Evolutionary conservation across 108 stramenopile species (phyloP).

Genomic region (Craspedostauros australis): DNA sequence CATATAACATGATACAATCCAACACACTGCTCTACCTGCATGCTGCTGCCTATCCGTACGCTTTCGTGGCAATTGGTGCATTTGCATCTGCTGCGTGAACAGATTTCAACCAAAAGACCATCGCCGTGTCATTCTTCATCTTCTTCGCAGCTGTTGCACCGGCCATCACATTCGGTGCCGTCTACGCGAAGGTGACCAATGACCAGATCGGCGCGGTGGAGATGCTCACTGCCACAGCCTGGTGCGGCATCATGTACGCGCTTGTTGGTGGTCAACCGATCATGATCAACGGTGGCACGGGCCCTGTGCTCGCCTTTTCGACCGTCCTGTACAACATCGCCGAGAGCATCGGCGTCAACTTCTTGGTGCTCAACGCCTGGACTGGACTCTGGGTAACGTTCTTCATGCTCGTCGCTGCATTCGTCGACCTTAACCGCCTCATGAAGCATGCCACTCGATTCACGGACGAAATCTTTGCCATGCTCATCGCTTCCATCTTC

Average conservation of each 20-base stretch:
- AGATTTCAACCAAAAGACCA: slow-evolving; percentile 20
- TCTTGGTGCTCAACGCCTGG: slow-evolving; percentile 29
- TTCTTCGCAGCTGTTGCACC: slow-evolving; percentile 7
- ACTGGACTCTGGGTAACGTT: slow-evolving; percentile 13
- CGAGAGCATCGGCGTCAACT: slow-evolving; percentile 20
- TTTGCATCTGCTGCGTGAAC: too few relatives aligned
- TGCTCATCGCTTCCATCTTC: slow-evolving; percentile 24
- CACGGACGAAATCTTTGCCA: slow-evolving; percentile 17
- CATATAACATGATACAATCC: too few relatives aligned
- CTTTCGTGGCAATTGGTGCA: too few relatives aligned
- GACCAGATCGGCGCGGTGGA: slow-evolving; percentile 2
- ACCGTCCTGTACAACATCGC: slow-evolving; percentile 21
- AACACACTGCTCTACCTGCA: too few relatives aligned
- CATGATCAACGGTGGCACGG: slow-evolving; percentile 22
- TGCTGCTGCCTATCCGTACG: too few relatives aligned
- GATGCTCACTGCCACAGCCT: slow-evolving; percentile 8
- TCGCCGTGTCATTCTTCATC: slow-evolving; percentile 4
- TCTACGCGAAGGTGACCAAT: not conserved
- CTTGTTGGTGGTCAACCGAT: slow-evolving; percentile 12
- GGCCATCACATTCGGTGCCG: slow-evolving; percentile 7
- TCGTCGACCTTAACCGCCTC: slow-evolving; percentile 15
- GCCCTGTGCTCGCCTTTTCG: slow-evolving; percentile 25
- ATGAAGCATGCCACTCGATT: slow-evolving; percentile 3
- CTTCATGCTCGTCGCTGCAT: slow-evolving; percentile 12
- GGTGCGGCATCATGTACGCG: slow-evolving; percentile 4